Base-by-base conservation (phyloP, 768 basidiomycete genomes). In the Botryobasidium botryosum region DNA sequence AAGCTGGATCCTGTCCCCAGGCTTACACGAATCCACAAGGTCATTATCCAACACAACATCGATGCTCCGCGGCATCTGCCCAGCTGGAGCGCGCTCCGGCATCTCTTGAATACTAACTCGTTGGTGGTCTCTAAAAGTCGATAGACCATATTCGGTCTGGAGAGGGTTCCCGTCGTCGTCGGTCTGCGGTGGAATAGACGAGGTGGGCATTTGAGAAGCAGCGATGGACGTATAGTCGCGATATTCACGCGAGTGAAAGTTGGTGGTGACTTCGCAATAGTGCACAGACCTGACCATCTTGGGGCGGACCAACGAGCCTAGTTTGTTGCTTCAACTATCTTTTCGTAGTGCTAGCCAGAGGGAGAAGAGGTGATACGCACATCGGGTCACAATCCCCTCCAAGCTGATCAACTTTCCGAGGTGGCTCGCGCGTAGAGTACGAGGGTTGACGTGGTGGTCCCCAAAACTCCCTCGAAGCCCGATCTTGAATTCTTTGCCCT, bases 241-340 rank as follows among this genome's bases (percentile, higher is more conserved):
- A 61, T 99, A 99, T 52, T 85, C 74, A 50, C 87, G 78, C 37
- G 76, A 68, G 62, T 90, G 80, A 65, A 91, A 94, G 31, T 72
- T 68, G 42, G 68, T 67, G 15, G 88, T 92, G 45, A 77, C 76
- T n/a, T 81, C 78, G 57, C 88, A 92, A 63, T 81, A 99, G 58
- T 99, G 94, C 37, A 96, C 75, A 8, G 94, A 96, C 59, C 80
- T 83, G 57, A 94, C 72, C 86, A 99, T 92, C 66, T 99, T 99
- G 13, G 94, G 94, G 26, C 94, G 80, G 44, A 97, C 92, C 47
- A 99, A 77, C 5, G 91, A 96, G 61, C 66, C 66, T 67, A 51
- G n/a, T n/a, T n/a, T n/a, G n/a, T n/a, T n/a, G n/a, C n/a, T n/a
- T n/a, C 5, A 47, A 32, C 1, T 21, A 27, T 10, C 4, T 28